These are phyloP conservation scores for Colletotrichum lini DNA, from an alignment of 2,329 filamentous ascomycete genomes.

Conservation along the genomic window DNA sequence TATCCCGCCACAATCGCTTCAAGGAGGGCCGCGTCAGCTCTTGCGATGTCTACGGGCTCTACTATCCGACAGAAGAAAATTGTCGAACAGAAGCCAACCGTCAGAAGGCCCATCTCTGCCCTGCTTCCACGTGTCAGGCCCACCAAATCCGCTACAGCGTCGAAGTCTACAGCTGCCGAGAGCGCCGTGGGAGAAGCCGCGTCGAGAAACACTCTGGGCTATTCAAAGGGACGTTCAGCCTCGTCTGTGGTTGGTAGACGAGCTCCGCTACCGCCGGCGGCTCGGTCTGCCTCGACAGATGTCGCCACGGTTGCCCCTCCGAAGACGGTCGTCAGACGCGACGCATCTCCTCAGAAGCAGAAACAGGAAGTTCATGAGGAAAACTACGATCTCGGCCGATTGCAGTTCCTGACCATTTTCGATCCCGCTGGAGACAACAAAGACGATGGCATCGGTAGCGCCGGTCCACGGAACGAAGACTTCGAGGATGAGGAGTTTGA, in stretches of 20 bases:
- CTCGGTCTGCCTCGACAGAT: conserved; percentile 28
- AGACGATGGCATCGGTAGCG: conserved; percentile 53
- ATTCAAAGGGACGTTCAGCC: conserved; percentile 80
- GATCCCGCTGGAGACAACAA: conserved; percentile 64
- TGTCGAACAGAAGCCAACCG: conserved; percentile 36
- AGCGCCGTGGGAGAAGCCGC: conserved; percentile 74
- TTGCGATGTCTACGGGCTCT: conserved; percentile 58
- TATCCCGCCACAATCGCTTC: conserved; percentile 54
- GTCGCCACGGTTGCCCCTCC: not conserved
- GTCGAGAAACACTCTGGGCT: conserved; percentile 87
- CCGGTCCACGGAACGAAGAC: conserved; percentile 50
- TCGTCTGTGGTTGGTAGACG: conserved; percentile 58
- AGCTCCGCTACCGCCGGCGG: conserved; percentile 40
- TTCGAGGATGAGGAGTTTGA: conserved; percentile 71
- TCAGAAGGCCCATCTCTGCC: conserved; percentile 50
- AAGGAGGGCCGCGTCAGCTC: conserved; percentile 67
- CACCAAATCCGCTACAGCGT: conserved; percentile 57
- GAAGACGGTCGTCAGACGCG: conserved; percentile 26
- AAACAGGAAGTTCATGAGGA: conserved; percentile 43
- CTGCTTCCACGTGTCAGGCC: conserved; percentile 50
- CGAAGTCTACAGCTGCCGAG: conserved; percentile 66
- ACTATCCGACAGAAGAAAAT: conserved; percentile 45
- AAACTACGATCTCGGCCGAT: conserved; percentile 56
- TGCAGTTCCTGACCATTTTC: conserved; percentile 72
- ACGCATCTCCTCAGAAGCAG: conserved; percentile 42